A percentile compares a stretch with the other conserved stretches of the same genome.
Evolutionary conservation across 106 monocot genomes (phyloP).

Genomic region (Vanilla planifolia): DNA sequence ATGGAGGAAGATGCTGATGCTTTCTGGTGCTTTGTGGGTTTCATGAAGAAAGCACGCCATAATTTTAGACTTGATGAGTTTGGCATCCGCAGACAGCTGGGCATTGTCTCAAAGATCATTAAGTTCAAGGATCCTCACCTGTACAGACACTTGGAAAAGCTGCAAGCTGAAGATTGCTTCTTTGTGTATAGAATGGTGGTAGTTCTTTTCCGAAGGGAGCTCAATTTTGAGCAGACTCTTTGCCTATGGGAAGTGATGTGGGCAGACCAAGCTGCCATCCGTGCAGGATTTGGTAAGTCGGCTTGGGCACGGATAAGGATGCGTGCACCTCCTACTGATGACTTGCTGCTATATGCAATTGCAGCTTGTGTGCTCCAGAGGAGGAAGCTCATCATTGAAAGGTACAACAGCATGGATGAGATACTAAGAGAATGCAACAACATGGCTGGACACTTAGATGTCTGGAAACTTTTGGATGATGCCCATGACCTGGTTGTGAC

Average conservation of each 20-base stretch:
- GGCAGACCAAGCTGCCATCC: slow-evolving; percentile 79
- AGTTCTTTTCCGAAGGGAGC: slow-evolving; percentile 73
- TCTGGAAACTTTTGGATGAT: slow-evolving; percentile 87
- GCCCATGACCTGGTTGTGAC: slow-evolving; percentile 72
- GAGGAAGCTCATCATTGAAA: slow-evolving; percentile 78
- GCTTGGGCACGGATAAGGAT: slow-evolving; percentile 35
- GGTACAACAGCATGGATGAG: slow-evolving; percentile 81
- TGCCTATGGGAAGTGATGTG: slow-evolving; percentile 95
- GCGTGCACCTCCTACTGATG: slow-evolving; percentile 70
- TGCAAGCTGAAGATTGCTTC: slow-evolving; percentile 79
- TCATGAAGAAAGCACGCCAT: slow-evolving; percentile 78
- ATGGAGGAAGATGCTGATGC: slow-evolving; percentile 69
- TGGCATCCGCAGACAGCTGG: slow-evolving; percentile 72
- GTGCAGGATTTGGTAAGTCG: slow-evolving; percentile 52
- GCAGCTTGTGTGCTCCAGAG: slow-evolving; percentile 83
- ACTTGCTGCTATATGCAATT: slow-evolving; percentile 79
- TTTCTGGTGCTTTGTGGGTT: slow-evolving; percentile 92
- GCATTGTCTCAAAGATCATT: slow-evolving; percentile 79
- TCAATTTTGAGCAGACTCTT: slow-evolving; percentile 79
- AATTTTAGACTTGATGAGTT: slow-evolving; percentile 81
- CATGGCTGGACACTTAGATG: slow-evolving; percentile 70
- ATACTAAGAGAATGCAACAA: slow-evolving; percentile 78
- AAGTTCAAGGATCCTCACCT: slow-evolving; percentile 58
- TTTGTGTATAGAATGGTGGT: slow-evolving; percentile 95
- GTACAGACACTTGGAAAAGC: slow-evolving; percentile 82